These are phyloP conservation scores for Backusella morwellensis DNA, from an alignment of 192 early-diverging fungal genomes.

Conservation along the genomic window DNA sequence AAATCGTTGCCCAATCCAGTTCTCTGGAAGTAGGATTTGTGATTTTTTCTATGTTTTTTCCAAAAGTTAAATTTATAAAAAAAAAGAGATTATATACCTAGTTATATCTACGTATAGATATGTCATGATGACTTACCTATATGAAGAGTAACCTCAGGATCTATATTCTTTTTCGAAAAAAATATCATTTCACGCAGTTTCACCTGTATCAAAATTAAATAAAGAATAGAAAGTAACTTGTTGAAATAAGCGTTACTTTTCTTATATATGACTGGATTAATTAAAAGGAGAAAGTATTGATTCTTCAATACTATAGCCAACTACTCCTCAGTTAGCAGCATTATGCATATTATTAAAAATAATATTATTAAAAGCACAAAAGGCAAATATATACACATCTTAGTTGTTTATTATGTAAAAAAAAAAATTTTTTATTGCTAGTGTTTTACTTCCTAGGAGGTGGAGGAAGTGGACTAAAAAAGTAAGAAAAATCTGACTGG, in stretches of 20 bases:
- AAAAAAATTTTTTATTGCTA: neutral
- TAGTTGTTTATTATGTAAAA: neutral
- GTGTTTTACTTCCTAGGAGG: neutral
- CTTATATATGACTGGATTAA: neutral
- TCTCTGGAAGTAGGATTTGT: conserved; percentile 18
- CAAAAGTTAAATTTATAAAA: neutral
- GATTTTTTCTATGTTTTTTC: conserved; percentile 17
- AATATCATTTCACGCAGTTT: conserved; percentile 15
- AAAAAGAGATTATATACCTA: neutral
- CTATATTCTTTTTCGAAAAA: conserved; percentile 36
- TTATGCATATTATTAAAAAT: neutral
- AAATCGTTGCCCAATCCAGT: conserved; percentile 32
- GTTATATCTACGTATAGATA: neutral
- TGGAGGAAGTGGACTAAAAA: neutral
- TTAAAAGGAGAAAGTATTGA: neutral
- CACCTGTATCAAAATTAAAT: neutral
- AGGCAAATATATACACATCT: neutral
- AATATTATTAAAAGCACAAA: neutral
- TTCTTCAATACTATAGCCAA: neutral
- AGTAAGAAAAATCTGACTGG: neutral
- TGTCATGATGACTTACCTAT: conserved; percentile 17
- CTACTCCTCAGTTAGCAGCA: neutral
- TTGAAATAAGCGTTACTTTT: neutral
- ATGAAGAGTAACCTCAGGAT: conserved; percentile 26
- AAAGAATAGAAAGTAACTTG: neutral